phyloP scores from a whole-genome alignment of 2,329 filamentous ascomycete genomes.

The Claviceps digitariae region DNA sequence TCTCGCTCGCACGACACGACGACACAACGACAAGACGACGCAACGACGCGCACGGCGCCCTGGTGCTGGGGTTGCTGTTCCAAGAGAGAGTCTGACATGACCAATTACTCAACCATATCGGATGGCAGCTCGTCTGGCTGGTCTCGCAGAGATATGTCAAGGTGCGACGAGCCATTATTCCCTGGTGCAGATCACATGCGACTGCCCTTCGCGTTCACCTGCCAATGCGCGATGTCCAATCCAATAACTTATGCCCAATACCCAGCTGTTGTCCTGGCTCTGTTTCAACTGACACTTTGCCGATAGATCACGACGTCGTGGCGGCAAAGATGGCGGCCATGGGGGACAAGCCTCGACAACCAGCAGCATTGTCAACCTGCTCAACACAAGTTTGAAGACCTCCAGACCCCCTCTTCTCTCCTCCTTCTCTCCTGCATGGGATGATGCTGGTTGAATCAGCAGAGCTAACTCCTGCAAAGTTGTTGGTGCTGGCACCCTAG shows the following conservation, averaged over 20 bases:
- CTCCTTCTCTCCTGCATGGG: too few species aligned
- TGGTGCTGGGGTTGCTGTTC: conserved; percentile 1
- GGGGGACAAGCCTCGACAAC: conserved; percentile 70
- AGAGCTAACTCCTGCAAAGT: conserved; percentile 37
- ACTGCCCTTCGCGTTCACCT: background rate
- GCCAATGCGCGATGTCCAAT: background rate
- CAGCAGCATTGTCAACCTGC: conserved; percentile 85
- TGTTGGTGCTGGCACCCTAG: conserved; percentile 84
- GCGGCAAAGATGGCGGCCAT: conserved; percentile 55
- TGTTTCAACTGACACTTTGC: conserved; percentile 2
- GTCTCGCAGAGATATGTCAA: conserved; percentile 33
- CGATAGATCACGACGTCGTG: conserved; percentile 42
- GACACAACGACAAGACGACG: background rate
- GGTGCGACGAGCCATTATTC: conserved; percentile 20
- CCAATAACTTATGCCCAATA: too few species aligned
- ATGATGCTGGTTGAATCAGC: background rate
- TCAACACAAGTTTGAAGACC: conserved; percentile 70
- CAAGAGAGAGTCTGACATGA: conserved; percentile 28
- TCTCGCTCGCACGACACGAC: background rate
- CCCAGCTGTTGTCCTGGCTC: too few species aligned
- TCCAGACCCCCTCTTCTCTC: background rate
- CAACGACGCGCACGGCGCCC: background rate
- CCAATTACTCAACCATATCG: conserved; percentile 39
- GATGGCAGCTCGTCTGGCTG: conserved; percentile 28
- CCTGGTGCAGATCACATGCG: background rate